Evolutionary conservation across 306 rosid genomes (phyloP).

Genomic region (Sicyos edulis): DNA sequence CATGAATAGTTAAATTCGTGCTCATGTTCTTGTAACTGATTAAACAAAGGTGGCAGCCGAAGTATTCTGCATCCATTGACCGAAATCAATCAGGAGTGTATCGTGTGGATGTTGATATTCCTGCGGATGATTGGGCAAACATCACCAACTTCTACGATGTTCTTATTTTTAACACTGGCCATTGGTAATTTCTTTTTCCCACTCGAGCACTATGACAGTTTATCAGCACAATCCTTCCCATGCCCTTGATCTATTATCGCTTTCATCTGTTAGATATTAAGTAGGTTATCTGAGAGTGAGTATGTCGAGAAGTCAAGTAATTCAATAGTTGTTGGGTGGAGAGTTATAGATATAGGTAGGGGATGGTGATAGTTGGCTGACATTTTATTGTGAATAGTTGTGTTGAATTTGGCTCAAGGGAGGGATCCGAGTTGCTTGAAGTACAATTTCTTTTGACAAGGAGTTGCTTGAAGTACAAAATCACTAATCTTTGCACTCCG

Average conservation of each 20-base stretch:
- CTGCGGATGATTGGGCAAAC: constrained; percentile 76
- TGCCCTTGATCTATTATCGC: too few relatives aligned
- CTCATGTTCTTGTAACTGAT: constrained; percentile 51
- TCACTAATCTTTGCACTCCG: background rate
- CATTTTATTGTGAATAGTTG: background rate
- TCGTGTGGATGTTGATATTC: constrained; percentile 82
- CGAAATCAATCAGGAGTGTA: constrained; percentile 51
- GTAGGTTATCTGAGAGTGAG: background rate
- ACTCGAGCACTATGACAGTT: constrained; percentile 8
- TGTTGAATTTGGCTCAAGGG: background rate
- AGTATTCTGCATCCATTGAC: constrained; percentile 30
- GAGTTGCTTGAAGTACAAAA: too few relatives aligned
- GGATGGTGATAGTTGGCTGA: background rate
- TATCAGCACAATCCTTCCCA: background rate
- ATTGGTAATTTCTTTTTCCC: constrained; percentile 50
- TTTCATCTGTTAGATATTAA: background rate
- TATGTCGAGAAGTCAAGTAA: background rate
- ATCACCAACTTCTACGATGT: constrained; percentile 72
- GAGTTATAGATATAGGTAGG: background rate
- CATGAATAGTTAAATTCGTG: constrained; percentile 9
- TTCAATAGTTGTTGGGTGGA: background rate
- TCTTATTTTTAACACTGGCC: constrained; percentile 83
- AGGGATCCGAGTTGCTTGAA: background rate
- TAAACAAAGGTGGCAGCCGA: constrained; percentile 75
- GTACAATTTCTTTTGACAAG: too few relatives aligned